Conservation (phyloP, 1,284 basidiomycete species). For the Omphalotus olearius region DNA sequence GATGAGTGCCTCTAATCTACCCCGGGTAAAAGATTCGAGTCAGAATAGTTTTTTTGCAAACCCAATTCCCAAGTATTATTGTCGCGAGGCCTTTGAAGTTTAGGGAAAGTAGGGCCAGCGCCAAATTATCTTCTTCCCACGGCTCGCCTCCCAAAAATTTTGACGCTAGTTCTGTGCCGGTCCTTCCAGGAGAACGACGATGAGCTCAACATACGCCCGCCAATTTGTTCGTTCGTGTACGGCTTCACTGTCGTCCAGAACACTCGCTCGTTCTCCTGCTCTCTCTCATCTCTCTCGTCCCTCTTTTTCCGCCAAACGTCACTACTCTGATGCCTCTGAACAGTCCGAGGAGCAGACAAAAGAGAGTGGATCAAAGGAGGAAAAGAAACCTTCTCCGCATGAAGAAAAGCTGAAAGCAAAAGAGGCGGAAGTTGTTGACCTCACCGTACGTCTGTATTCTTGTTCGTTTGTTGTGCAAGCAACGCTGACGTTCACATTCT, state of each 20-base stretch:
- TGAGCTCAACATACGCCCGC: slow-evolving; percentile 48
- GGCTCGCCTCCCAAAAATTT: slow-evolving; percentile 1
- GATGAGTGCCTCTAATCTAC: too few relatives aligned
- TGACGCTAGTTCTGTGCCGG: too few relatives aligned
- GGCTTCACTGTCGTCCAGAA: slow-evolving; percentile 45
- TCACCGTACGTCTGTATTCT: slow-evolving; percentile 54
- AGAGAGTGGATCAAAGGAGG: slow-evolving; percentile 17
- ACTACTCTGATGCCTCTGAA: slow-evolving; percentile 52
- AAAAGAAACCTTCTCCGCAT: slow-evolving; percentile 9
- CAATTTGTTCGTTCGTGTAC: slow-evolving; percentile 54
- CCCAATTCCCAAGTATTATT: too few relatives aligned
- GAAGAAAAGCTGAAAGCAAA: slow-evolving; percentile 61
- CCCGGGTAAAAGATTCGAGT: neutral
- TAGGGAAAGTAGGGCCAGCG: neutral
- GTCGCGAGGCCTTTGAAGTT: too few relatives aligned
- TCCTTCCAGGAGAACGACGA: slow-evolving; percentile 22
- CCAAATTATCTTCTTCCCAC: neutral
- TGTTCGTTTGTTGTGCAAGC: neutral
- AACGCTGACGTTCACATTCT: neutral
- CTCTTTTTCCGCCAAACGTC: slow-evolving; percentile 13
- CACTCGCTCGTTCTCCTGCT: slow-evolving; percentile 35
- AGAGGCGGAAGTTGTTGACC: slow-evolving; percentile 67
- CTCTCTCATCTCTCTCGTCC: slow-evolving; percentile 21
- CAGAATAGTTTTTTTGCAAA: neutral
- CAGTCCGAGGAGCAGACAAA: slow-evolving; percentile 23